These are phyloP conservation scores for Houttuynia cordata DNA, from an alignment of 164 flowering plant genomes.

Conservation along the genomic window DNA sequence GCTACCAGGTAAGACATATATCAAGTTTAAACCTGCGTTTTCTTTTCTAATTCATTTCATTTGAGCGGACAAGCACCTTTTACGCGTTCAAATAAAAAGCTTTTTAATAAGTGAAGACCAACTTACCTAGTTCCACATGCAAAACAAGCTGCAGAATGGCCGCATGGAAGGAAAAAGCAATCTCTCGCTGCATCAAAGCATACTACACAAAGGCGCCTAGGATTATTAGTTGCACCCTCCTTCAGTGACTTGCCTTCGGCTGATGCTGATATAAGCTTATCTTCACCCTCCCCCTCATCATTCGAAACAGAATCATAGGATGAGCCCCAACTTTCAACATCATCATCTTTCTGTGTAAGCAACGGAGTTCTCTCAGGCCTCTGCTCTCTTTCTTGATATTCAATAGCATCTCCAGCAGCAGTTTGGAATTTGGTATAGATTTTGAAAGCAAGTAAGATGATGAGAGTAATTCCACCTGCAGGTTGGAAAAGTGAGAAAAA, in stretches of 20 bases:
- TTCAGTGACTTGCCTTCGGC: slow-evolving; percentile 22
- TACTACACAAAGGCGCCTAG: slow-evolving; percentile 60
- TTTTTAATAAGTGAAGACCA: not conserved
- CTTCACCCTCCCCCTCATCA: slow-evolving; percentile 50
- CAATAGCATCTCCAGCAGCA: slow-evolving; percentile 11
- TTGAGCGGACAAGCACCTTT: too few relatives aligned
- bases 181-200: slow-evolving; percentile 82
- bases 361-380: slow-evolving; percentile 46
- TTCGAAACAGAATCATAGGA: slow-evolving; percentile 58
- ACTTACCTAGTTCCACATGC: slow-evolving; percentile 65
- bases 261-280: slow-evolving; percentile 14
- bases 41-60: too few relatives aligned
- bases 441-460: slow-evolving; percentile 35
- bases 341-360: slow-evolving; percentile 56
- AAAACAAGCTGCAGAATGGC: slow-evolving; percentile 83
- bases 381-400: slow-evolving; percentile 13
- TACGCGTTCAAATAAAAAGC: too few relatives aligned
- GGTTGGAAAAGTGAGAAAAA: not conserved
- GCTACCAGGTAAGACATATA: too few relatives aligned
- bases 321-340: slow-evolving; percentile 59
- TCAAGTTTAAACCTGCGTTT: too few relatives aligned
- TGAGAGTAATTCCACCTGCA: slow-evolving; percentile 45
- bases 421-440: slow-evolving; percentile 27
- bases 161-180: slow-evolving; percentile 92
- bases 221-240: slow-evolving; percentile 37